Evolutionary conservation across 2,329 filamentous ascomycete species (phyloP).

Genomic region (Penicillium sp.): DNA sequence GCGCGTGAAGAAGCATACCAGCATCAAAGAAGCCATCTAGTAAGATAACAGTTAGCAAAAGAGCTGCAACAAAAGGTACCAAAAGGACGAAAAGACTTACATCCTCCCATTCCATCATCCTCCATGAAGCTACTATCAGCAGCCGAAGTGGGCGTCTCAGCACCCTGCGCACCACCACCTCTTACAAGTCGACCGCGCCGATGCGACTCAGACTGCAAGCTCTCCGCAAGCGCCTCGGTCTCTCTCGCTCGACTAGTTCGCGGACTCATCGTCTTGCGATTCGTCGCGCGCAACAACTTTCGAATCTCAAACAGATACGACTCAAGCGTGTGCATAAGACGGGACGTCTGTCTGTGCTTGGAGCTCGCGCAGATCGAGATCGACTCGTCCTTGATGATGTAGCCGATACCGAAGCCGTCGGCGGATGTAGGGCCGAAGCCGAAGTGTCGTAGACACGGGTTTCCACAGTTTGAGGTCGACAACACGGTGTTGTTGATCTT

Average conservation of each 20-base stretch:
- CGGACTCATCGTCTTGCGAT: conserved; percentile 52
- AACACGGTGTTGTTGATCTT: conserved; percentile 91
- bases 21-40: conserved; percentile 96
- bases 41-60: conserved; percentile 7
- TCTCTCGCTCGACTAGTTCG: conserved; percentile 60
- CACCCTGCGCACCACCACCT: conserved; percentile 49
- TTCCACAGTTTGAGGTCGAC: conserved; percentile 98
- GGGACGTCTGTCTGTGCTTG: conserved; percentile 89
- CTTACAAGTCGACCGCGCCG: conserved; percentile 71
- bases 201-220: conserved; percentile 45
- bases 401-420: conserved; percentile 95
- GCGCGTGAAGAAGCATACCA: conserved; percentile 85
- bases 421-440: conserved; percentile 93
- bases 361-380: conserved; percentile 89
- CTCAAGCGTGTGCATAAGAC: conserved; percentile 86
- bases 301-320: conserved; percentile 88
- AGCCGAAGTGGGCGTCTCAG: conserved; percentile 60
- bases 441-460: conserved; percentile 90
- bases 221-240: conserved; percentile 50
- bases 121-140: conserved; percentile 70
- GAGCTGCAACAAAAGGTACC: not conserved
- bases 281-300: conserved; percentile 72
- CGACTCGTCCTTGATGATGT: conserved; percentile 94
- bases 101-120: conserved; percentile 88
- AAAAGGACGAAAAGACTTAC: conserved; percentile 59